Evolutionary conservation across 106 monocot genomes (phyloP).

Genomic region (Allium cepa): DNA sequence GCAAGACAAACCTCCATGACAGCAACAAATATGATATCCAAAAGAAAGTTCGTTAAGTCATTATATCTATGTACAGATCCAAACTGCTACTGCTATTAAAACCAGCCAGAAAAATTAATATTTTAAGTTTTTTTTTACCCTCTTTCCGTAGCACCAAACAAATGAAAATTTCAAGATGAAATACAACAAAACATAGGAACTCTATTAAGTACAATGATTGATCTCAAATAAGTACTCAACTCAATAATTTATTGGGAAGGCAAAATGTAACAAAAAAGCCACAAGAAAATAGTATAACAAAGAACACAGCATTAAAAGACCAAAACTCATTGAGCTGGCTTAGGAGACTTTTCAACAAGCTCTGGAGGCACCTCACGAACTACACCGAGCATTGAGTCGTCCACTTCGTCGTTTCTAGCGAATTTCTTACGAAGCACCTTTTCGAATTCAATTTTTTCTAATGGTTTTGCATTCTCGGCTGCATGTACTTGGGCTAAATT

Average conservation of each 20-base stretch:
- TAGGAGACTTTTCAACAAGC: conserved; percentile 50
- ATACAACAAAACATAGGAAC: background rate
- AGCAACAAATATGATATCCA: no score
- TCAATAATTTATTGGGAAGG: conserved; percentile 12
- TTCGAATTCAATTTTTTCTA: conserved; percentile 88
- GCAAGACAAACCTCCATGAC: no score
- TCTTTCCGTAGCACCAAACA: no score
- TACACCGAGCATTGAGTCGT: conserved; percentile 74
- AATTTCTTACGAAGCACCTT: conserved; percentile 86
- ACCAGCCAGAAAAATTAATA: no score
- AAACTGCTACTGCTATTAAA: no score
- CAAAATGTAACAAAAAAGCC: background rate
- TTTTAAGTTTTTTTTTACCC: no score
- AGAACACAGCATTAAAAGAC: background rate
- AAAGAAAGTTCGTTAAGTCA: no score
- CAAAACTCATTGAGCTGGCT: conserved; percentile 25
- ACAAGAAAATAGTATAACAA: background rate
- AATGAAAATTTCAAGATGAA: no score
- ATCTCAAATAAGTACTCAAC: conserved; percentile 5
- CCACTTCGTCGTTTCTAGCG: conserved; percentile 66
- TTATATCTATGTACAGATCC: no score
- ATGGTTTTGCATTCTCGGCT: conserved; percentile 74
- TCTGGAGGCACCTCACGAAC: conserved; percentile 65
- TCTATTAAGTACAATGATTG: background rate
- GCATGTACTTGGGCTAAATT: conserved; percentile 83